Conservation (phyloP, 345 rosid genomes). For the Populus pruinosa region DNA sequence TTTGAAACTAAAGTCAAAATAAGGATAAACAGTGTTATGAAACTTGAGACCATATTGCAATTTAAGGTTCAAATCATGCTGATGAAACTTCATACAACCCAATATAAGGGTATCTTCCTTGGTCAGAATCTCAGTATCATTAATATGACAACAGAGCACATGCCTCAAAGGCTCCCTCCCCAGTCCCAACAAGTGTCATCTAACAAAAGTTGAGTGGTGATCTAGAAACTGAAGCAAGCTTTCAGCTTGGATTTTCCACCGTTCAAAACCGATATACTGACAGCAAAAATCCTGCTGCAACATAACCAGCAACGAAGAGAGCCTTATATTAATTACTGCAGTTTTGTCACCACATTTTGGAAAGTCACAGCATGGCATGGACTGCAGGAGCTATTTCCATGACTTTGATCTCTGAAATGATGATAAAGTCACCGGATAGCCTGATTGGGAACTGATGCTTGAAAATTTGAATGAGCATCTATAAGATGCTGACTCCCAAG, state of each 20-base stretch:
- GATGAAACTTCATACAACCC: neutral
- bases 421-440: too few relatives aligned
- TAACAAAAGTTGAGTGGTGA: neutral
- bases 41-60: too few relatives aligned
- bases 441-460: neutral
- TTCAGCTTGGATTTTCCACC: constrained; percentile 6
- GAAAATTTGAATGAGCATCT: neutral
- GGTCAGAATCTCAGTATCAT: neutral
- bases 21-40: neutral
- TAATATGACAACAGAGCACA: neutral
- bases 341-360: too few relatives aligned
- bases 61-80: neutral
- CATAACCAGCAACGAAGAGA: too few relatives aligned
- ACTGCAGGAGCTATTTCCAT: too few relatives aligned
- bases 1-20: neutral
- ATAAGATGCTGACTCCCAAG: neutral
- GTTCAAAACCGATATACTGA: too few relatives aligned
- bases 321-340: too few relatives aligned
- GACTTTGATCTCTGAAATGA: too few relatives aligned
- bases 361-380: neutral
- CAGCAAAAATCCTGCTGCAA: too few relatives aligned
- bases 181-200: neutral
- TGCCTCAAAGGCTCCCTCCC: neutral
- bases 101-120: neutral
- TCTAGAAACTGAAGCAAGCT: neutral